Evolutionary conservation across 2,329 filamentous ascomycete genomes (phyloP).

Genomic region (Beauveria medogensis): DNA sequence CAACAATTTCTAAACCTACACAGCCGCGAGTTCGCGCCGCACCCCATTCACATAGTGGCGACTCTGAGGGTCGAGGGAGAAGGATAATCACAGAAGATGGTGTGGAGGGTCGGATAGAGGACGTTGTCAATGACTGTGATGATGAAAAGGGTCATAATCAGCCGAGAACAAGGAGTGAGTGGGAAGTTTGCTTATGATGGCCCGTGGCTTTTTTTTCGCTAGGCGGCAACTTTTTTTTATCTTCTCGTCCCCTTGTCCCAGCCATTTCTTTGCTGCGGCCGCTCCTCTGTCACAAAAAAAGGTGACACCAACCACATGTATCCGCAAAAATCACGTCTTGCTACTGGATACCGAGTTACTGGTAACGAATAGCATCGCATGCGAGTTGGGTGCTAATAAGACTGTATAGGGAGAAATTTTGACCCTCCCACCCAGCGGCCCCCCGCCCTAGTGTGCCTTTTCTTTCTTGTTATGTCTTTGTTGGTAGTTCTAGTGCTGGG

Average conservation of each 20-base stretch:
- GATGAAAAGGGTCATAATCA: too few species aligned
- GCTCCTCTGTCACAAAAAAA: background rate
- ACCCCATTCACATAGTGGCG: background rate
- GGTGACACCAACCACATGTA: background rate
- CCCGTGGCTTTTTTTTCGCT: background rate
- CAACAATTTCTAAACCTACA: background rate
- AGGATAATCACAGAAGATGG: background rate
- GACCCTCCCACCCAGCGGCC: background rate
- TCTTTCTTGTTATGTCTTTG: background rate
- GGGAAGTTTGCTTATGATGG: background rate
- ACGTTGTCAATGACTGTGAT: background rate
- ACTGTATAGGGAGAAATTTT: background rate
- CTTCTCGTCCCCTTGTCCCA: background rate
- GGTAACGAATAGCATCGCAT: slow-evolving; percentile 6
- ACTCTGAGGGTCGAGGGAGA: background rate
- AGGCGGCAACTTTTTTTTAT: background rate
- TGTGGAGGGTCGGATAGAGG: background rate
- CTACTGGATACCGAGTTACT: background rate
- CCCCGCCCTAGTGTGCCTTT: background rate
- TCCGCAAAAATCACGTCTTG: background rate
- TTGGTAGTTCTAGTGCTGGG: background rate
- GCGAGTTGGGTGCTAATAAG: slow-evolving; percentile 2
- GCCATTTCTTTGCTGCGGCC: background rate
- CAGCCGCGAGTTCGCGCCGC: background rate
- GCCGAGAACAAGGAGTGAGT: background rate